Conservation (phyloP, 2,329 filamentous ascomycete genomes). For the Botryotinia calthae region DNA sequence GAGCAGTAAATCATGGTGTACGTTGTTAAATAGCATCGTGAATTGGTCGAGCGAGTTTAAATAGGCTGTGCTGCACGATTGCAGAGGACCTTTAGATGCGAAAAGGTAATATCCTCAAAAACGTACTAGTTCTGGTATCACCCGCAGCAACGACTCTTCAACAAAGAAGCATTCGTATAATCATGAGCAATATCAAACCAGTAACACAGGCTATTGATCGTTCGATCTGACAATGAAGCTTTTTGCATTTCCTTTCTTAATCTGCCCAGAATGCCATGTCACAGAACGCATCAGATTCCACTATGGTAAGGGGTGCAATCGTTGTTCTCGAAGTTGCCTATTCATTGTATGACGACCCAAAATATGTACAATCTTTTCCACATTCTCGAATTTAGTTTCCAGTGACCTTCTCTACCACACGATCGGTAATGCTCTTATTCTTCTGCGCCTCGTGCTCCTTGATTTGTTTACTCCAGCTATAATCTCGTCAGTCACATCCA, state of each 20-base stretch:
- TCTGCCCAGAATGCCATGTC: background rate
- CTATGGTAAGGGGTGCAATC: background rate
- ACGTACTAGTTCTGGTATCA: background rate
- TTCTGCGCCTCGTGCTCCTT: slow-evolving; percentile 62
- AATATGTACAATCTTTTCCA: slow-evolving; percentile 34
- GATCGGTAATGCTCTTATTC: slow-evolving; percentile 42
- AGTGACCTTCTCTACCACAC: slow-evolving; percentile 24
- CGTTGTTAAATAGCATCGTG: background rate
- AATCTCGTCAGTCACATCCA: slow-evolving; percentile 33
- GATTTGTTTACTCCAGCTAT: slow-evolving; percentile 70
- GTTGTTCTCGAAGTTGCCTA: slow-evolving; percentile 7
- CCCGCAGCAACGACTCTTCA: background rate
- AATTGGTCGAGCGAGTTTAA: no score
- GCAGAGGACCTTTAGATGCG: no score
- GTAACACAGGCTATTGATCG: background rate
- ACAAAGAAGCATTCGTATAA: background rate
- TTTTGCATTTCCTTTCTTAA: background rate
- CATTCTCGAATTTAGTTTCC: background rate
- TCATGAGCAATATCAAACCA: background rate
- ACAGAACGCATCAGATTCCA: background rate
- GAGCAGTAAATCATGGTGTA: background rate
- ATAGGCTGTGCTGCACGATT: background rate
- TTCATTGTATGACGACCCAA: slow-evolving; percentile 7
- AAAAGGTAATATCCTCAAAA: background rate
- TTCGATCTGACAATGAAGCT: background rate